Conservation (phyloP, 2,329 filamentous ascomycete species). For the Trichophyton benhamiae region DNA sequence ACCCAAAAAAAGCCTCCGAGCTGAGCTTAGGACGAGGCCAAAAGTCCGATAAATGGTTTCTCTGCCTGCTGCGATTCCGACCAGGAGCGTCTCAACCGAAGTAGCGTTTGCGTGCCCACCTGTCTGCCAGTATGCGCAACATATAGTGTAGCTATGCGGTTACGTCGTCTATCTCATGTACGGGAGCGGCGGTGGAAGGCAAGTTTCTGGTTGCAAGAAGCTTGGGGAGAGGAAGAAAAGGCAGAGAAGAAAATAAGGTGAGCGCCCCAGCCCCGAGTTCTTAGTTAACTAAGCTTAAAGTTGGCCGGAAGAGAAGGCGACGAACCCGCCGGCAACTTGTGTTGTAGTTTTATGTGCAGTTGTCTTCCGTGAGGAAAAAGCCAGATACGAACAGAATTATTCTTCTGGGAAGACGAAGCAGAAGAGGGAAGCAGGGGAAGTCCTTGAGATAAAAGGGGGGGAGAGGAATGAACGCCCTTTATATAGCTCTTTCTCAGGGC, state of each 20-base stretch:
- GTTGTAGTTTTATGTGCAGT: too few relatives aligned
- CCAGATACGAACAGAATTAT: too few relatives aligned
- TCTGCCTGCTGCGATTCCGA: not conserved
- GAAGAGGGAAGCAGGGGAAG: not conserved
- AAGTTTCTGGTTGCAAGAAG: not conserved
- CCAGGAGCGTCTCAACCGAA: constrained; percentile 26
- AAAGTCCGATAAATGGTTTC: not conserved
- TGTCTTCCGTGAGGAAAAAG: too few relatives aligned
- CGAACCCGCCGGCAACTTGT: too few relatives aligned
- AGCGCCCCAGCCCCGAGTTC: too few relatives aligned
- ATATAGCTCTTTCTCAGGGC: too few relatives aligned
- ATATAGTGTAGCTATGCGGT: constrained; percentile 29
- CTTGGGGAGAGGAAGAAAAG: not conserved
- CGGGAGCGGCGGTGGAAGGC: not conserved
- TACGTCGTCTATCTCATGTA: not conserved
- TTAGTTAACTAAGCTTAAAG: too few relatives aligned
- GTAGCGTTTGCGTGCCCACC: constrained; percentile 37
- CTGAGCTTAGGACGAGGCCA: not conserved
- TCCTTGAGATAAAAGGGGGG: not conserved
- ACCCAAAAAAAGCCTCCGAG: not conserved
- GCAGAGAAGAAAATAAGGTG: not conserved
- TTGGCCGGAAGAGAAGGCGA: too few relatives aligned
- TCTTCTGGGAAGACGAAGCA: too few relatives aligned
- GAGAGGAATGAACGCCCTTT: too few relatives aligned
- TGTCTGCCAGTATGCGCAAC: constrained; percentile 42